Evolutionary conservation across 352 stramenopile species (phyloP), one percentile per base, ranked within the genome.

Genomic region (Pythium aquatile): DNA sequence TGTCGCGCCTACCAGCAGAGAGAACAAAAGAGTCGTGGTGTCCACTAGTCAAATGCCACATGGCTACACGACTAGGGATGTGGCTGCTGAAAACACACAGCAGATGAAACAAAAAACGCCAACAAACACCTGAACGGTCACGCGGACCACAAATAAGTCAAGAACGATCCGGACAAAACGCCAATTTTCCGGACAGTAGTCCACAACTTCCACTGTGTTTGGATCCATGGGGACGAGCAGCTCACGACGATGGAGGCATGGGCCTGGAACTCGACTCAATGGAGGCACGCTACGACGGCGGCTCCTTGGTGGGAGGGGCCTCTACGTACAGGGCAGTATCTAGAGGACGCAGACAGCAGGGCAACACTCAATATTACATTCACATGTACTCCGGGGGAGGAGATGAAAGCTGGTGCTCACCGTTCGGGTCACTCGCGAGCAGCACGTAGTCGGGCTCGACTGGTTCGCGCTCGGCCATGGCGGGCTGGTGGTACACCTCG

Each of bases 361-460:
- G 4, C 11, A 3, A 44, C 20, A 24, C 35, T 59, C 20, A 28
- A 42, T 58, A 30, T 26, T 32, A 56, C 44, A 51, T 61, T 64
- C 77, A 68, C 69, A 88, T 77, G 59, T 73, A 73, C 74, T 90
- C 83, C 51, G 72, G 73, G 30, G 78, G 77, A 32, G 83, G 83
- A 49, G 83, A 90, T 61, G 79, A 83, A 32, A 92, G 66, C 60
- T 87, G 79, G 71, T 88, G 75, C 61, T 78, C 70, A 54, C 73
- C 64, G 65, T 89, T 77, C 47, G 79, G 78, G 59, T 93, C 77
- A 58, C 80, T 93, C 26, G 69, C 74, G 52, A 93, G 79, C 55
- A 78, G 73, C 63, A 79, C 73, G 74, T 93, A 93, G 70, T 95
- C 84, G 3, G 86, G 86, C 58, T 88, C 71, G 47, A 95, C 66